These are phyloP conservation scores for Erodium moschatum DNA, from an alignment of 441 rosid genomes.

Conservation along the genomic window DNA sequence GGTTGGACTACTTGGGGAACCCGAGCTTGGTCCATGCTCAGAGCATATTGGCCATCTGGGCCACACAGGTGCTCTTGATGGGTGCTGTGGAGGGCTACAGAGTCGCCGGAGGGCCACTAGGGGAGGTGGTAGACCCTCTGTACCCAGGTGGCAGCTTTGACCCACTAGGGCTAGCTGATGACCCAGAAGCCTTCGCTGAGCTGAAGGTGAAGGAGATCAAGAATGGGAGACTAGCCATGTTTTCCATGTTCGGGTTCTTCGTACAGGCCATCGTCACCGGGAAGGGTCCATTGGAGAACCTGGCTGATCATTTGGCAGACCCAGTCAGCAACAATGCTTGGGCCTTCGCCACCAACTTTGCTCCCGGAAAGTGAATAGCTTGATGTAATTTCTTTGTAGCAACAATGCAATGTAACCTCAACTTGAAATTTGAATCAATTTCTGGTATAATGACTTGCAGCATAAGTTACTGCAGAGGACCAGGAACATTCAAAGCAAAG, in stretches of 20 bases:
- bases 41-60: slow-evolving; percentile 11
- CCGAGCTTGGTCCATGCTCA: slow-evolving; percentile 23
- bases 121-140: slow-evolving; percentile 26
- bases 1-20: slow-evolving; percentile 26
- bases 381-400: neutral
- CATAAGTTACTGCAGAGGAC: no score
- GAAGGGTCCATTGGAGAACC: slow-evolving; percentile 31
- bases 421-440: neutral
- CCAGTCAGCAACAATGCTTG: slow-evolving; percentile 31
- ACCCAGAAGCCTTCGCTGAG: slow-evolving; percentile 32
- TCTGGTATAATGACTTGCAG: neutral
- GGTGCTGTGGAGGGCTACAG: slow-evolving; percentile 32
- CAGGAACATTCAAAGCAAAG: no score
- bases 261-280: slow-evolving; percentile 36
- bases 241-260: slow-evolving; percentile 35
- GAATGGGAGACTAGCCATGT: slow-evolving; percentile 31
- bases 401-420: neutral
- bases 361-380: slow-evolving; percentile 26
- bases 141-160: slow-evolving; percentile 27
- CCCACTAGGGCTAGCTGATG: slow-evolving; percentile 27
- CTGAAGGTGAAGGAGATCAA: slow-evolving; percentile 32
- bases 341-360: slow-evolving; percentile 26
- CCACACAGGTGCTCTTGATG: no score
- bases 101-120: slow-evolving; percentile 25
- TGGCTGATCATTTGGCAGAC: slow-evolving; percentile 27